A percentile compares a stretch with the other conserved stretches of the same genome.
Evolutionary conservation across 2,329 filamentous ascomycete species (phyloP).

Genomic region (Cladosporium sp.): DNA sequence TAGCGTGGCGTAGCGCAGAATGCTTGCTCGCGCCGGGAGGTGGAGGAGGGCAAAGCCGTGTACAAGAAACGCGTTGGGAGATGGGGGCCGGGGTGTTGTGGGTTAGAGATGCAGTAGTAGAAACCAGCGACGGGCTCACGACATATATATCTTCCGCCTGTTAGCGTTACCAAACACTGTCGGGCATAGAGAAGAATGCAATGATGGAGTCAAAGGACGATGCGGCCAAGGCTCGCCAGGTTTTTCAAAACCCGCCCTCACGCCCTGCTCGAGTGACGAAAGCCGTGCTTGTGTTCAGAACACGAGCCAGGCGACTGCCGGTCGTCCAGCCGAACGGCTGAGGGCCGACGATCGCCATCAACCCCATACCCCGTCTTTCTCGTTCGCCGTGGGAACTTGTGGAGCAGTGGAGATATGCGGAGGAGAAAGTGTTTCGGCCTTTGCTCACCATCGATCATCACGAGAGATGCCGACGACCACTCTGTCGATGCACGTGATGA

Average conservation of each 20-base stretch:
- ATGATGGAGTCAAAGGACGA: neutral
- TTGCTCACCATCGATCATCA: neutral
- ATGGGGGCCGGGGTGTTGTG: neutral
- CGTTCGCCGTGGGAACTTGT: neutral
- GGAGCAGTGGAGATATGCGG: constrained; percentile 7
- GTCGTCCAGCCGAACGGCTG: neutral
- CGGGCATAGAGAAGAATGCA: constrained; percentile 1
- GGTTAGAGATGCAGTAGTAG: neutral
- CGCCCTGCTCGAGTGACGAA: neutral
- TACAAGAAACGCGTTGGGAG: constrained; percentile 4
- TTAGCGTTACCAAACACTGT: neutral
- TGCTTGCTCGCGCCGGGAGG: constrained; percentile 10
- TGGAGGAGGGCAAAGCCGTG: constrained; percentile 8
- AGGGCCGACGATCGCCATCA: constrained; percentile 2
- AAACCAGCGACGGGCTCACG: constrained; percentile 6
- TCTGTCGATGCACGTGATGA: neutral
- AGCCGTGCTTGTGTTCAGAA: neutral
- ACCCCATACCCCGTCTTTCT: constrained; percentile 1
- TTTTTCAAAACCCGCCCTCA: constrained; percentile 14
- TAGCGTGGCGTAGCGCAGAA: constrained; percentile 6
- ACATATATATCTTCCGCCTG: constrained; percentile 10
- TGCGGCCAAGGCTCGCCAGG: constrained; percentile 5
- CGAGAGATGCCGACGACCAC: neutral
- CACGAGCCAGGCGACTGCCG: neutral
- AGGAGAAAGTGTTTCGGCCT: constrained; percentile 2